Evolutionary conservation across 768 basidiomycete species (phyloP), one percentile per base, ranked within the genome.

Genomic region (Coprinopsis marcescibilis): DNA sequence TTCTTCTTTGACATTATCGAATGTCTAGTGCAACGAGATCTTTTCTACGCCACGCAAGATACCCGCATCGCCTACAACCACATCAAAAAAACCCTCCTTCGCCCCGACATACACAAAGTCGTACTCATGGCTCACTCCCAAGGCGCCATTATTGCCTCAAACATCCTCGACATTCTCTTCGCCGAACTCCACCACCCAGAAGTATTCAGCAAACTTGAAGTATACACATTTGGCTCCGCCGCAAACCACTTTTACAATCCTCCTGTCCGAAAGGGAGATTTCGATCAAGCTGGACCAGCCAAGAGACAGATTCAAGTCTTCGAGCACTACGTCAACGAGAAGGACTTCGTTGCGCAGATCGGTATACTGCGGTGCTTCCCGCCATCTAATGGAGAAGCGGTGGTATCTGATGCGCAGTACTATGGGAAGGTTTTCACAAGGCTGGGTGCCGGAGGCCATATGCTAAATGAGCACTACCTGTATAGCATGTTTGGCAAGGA

Each of bases 91-190:
- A 17, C 37, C 21, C 37, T 32, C 5, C 20, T 13, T 20, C 11
- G 12, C 37, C 37, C n/a, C 17, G 12, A 11, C 37, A 23, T 38
- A 11, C 2, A 38, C 37, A 15, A 38, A 15, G 37, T 38, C 21
- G 2, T 38, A 2, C 37, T 23, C 37, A 15, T 38, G 11, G 21
- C 37, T 12, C 37, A 38, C n/a, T 39, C 21, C 19, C 21, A 15
- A 39, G 21, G 21, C 20, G 13, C 37, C 37, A 39, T 5, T 13
- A 39, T 5, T 20, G 7, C 13, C 20, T 39, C 37, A 13, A 39
- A 39, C 37, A 20, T 39, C 37, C 37, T 39, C 37, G 37, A 15
- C 37, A 39, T 39, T 13, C 37, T 39, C 37, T 39, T 39, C 37
- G 8, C 37, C 12, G 21, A 39, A 39, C 21, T 39, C n/a, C n/a